Evolutionary conservation across 2,329 filamentous ascomycete genomes (phyloP).

Genomic region (Pseudodiploospora longispora): DNA sequence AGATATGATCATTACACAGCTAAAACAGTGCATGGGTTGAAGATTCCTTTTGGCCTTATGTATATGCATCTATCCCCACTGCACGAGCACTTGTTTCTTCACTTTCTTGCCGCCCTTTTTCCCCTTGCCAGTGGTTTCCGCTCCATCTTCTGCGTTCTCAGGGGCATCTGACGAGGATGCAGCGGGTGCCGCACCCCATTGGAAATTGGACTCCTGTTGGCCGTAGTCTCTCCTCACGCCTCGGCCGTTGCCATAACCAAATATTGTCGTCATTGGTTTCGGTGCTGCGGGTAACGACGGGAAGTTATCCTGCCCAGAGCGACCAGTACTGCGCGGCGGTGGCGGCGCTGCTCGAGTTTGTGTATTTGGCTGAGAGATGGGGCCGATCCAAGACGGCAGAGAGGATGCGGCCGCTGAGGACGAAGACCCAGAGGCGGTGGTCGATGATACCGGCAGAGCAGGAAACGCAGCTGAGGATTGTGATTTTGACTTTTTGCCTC

Average conservation of each 20-base stretch:
- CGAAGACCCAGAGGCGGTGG: constrained; percentile 13
- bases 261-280: constrained; percentile 56
- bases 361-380: constrained; percentile 31
- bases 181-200: constrained; percentile 31
- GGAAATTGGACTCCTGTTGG: constrained; percentile 41
- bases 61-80: constrained; percentile 42
- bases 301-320: constrained; percentile 55
- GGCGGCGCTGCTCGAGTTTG: constrained; percentile 12
- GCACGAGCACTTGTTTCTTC: constrained; percentile 53
- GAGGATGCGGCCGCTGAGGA: constrained; percentile 5
- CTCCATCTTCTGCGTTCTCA: constrained; percentile 20
- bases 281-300: constrained; percentile 74
- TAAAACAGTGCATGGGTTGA: too few relatives aligned
- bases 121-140: constrained; percentile 28
- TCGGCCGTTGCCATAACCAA: constrained; percentile 48
- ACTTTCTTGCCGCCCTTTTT: constrained; percentile 53
- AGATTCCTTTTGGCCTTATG: background rate
- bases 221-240: constrained; percentile 48
- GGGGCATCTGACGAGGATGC: constrained; percentile 15
- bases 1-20: background rate
- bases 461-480: constrained; percentile 34
- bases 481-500: constrained; percentile 4
- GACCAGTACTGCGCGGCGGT: constrained; percentile 12
- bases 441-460: constrained; percentile 26
- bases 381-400: constrained; percentile 23